Evolutionary conservation across 2,329 filamentous ascomycete genomes (phyloP).

Genomic region (Fusarium sacchari): DNA sequence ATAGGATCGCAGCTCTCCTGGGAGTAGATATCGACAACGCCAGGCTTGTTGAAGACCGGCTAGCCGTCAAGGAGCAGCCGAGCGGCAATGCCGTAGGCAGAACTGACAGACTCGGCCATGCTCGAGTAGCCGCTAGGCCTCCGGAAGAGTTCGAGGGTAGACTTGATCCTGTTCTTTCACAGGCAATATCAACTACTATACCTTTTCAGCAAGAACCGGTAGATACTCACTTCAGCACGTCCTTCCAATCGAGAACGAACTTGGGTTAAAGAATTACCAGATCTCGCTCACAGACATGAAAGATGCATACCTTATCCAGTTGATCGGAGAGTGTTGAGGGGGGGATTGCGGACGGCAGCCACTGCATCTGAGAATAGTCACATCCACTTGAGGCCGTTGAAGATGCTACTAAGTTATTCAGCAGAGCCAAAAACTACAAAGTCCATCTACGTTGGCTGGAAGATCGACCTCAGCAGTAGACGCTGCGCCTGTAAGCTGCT

Average conservation of each 20-base stretch:
- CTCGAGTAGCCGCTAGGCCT: not conserved
- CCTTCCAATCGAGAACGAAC: not conserved
- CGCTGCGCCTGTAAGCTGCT: not conserved
- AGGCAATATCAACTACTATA: not conserved
- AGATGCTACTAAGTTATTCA: not conserved
- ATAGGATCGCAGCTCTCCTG: not conserved
- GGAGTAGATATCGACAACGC: not conserved
- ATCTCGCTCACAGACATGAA: not conserved
- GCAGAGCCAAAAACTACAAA: not conserved
- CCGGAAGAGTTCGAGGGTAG: not conserved
- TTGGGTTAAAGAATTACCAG: not conserved
- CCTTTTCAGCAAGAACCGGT: rapidly evolving
- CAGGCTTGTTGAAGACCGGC: not conserved
- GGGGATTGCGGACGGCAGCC: not conserved
- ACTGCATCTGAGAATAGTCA: not conserved
- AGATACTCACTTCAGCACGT: not conserved
- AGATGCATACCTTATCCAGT: not conserved
- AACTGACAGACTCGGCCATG: not conserved
- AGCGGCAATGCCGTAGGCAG: not conserved
- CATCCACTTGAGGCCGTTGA: not conserved
- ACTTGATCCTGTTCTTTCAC: not conserved
- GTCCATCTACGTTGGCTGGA: not conserved
- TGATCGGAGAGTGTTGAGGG: not conserved
- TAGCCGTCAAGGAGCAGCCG: not conserved
- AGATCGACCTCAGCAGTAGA: not conserved